Evolutionary conservation across 257 asterid species (phyloP), one percentile per base, ranked within the genome.

Genomic region (Fraxinus pennsylvanica): DNA sequence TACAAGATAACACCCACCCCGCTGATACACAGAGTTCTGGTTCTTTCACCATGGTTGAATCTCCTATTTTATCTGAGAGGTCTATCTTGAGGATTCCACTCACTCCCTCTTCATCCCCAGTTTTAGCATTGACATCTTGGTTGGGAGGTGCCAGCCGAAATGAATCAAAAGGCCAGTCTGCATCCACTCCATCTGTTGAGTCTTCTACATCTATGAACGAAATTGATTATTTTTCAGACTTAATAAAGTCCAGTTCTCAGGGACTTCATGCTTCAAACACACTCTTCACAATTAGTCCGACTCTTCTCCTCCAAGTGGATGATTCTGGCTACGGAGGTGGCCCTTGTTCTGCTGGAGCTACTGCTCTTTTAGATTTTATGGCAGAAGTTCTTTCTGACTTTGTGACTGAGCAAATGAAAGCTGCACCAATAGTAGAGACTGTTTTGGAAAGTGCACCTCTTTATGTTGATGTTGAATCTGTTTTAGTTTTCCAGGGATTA

Each of bases 281-380:
- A 39, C 80, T 87, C 86, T 76, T 84, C 79, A 0, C 45, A 0
- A 84, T 91, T 25, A 89, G 85, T 82, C 86, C 98, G 21, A 92
- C 87, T 78, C 91, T 91, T 74, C 94, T 96, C 72, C 92, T 96
- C 83, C 97, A 93, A 81, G 97, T 96, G 78, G 99, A 96, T 83
- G 96, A 96, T 81, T 90, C 91, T 86, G 97, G 99, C 69, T 93
- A 96, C 85, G 97, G 99, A 76, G 98, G 99, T 19, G 99, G 99
- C 36, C 98, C 99, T 19, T 96, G 98, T 77, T 93, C 99, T 76
- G 97, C 98, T 80, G 97, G 92, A 72, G 98, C 99, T 77, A 84
- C 97, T 81, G 97, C 98, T 80, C 89, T 96, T 85, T 82, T 93
- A 57, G 99, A 96, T 83, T 92, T 96, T 79, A 78, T 96, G 85